Evolutionary conservation across 345 rosid genomes (phyloP).

Genomic region (Salix arbutifolia): DNA sequence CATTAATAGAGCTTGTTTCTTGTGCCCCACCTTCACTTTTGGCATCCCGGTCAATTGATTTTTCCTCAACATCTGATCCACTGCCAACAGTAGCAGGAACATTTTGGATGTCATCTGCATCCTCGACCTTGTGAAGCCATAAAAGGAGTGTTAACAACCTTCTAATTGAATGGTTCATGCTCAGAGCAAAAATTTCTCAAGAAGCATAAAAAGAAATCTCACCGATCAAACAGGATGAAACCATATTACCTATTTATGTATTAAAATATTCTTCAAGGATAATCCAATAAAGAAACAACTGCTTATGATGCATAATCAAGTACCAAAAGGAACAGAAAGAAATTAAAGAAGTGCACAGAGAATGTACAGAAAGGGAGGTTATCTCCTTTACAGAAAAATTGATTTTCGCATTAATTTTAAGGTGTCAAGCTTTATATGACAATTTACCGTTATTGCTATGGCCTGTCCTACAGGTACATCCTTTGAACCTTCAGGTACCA

Average conservation of each 20-base stretch:
- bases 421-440: background rate
- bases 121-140: conserved; percentile 70
- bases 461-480: conserved; percentile 87
- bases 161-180: background rate
- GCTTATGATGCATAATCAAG: background rate
- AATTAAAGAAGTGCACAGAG: background rate
- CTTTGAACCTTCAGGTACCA: conserved; percentile 84
- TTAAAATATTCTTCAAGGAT: background rate
- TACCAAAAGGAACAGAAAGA: background rate
- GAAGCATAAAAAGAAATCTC: conserved; percentile 4
- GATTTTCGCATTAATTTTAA: background rate
- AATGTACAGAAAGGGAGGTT: too few species aligned
- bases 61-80: conserved; percentile 47
- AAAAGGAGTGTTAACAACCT: conserved; percentile 20
- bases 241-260: background rate
- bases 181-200: background rate
- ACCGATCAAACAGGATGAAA: conserved; percentile 5
- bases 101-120: conserved; percentile 64
- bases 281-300: background rate
- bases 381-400: background rate
- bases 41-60: conserved; percentile 35
- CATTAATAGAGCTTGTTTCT: conserved; percentile 39
- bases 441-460: conserved; percentile 74
- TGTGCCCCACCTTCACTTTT: conserved; percentile 31
- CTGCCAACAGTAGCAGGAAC: conserved; percentile 47